Conservation (phyloP, 139 green algal species). For the Spirogloea muscicola region DNA sequence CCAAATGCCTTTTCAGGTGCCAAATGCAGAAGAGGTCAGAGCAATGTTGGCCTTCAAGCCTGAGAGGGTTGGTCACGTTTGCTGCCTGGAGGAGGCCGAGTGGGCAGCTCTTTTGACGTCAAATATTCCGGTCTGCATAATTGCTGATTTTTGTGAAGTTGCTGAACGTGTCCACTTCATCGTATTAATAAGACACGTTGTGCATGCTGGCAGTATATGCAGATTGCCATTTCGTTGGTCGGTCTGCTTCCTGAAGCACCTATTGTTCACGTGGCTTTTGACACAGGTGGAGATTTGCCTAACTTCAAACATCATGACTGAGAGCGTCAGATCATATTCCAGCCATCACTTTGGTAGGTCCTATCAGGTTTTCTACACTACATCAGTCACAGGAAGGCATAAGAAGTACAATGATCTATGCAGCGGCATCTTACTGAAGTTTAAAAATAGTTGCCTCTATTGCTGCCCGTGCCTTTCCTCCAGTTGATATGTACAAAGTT, state of each 20-base stretch:
- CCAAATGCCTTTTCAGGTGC: slow-evolving; percentile 45
- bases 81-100: slow-evolving; percentile 58
- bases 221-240: no score
- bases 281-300: slow-evolving; percentile 70
- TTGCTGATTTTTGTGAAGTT: no score
- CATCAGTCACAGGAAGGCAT: neutral
- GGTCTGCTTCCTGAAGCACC: neutral
- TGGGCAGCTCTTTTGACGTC: no score
- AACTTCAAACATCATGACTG: slow-evolving; percentile 56
- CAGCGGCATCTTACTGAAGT: neutral
- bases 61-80: slow-evolving; percentile 75
- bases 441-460: neutral
- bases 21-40: slow-evolving; percentile 52
- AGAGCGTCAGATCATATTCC: slow-evolving; percentile 55
- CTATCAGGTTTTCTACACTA: neutral
- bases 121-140: no score
- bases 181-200: no score
- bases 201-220: no score
- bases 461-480: neutral
- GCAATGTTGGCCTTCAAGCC: slow-evolving; percentile 67
- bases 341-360: slow-evolving; percentile 67
- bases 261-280: neutral
- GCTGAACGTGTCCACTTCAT: no score
- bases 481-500: slow-evolving; percentile 11
- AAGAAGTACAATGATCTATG: neutral